phyloP scores from a whole-genome alignment of 2,329 filamentous ascomycete species.

The Thelonectria discophora region DNA sequence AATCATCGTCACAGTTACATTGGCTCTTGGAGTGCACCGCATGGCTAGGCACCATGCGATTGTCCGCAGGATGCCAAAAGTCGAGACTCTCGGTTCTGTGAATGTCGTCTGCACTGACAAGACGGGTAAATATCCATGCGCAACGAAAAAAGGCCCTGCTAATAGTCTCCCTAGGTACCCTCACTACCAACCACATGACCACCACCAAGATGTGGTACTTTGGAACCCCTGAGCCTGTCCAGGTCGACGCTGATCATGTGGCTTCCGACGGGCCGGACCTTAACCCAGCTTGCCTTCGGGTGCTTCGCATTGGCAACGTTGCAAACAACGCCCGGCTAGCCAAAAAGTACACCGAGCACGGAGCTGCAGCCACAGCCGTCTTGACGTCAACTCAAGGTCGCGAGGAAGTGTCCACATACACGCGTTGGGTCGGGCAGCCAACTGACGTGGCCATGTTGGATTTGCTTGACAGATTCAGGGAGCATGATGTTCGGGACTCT shows the following conservation, averaged over 20 bases:
- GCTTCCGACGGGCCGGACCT: conserved; percentile 62
- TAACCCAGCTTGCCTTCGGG: conserved; percentile 78
- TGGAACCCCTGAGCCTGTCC: conserved; percentile 65
- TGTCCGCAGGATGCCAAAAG: conserved; percentile 93
- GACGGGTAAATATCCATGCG: conserved; percentile 66
- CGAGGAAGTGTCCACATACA: conserved; percentile 70
- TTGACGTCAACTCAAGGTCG: conserved; percentile 81
- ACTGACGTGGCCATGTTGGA: conserved; percentile 98
- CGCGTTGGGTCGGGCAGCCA: conserved; percentile 94
- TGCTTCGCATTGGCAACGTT: conserved; percentile 92
- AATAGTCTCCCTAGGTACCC: conserved; percentile 67
- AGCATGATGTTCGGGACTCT: conserved; percentile 88
- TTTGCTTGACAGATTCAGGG: conserved; percentile 87
- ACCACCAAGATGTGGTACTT: conserved; percentile 97
- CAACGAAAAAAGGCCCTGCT: conserved; percentile 17
- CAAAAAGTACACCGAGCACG: conserved; percentile 73
- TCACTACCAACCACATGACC: conserved; percentile 99
- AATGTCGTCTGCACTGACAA: conserved; percentile 99
- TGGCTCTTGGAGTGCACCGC: conserved; percentile 91
- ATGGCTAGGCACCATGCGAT: conserved; percentile 98
- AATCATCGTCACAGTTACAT: conserved; percentile 97
- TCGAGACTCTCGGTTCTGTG: conserved; percentile 97
- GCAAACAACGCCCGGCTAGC: conserved; percentile 92
- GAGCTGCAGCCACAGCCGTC: conserved; percentile 75
- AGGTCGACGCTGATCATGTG: conserved; percentile 65